Evolutionary conservation across 2,329 filamentous ascomycete species (phyloP).

Genomic region (Penicillium freii): DNA sequence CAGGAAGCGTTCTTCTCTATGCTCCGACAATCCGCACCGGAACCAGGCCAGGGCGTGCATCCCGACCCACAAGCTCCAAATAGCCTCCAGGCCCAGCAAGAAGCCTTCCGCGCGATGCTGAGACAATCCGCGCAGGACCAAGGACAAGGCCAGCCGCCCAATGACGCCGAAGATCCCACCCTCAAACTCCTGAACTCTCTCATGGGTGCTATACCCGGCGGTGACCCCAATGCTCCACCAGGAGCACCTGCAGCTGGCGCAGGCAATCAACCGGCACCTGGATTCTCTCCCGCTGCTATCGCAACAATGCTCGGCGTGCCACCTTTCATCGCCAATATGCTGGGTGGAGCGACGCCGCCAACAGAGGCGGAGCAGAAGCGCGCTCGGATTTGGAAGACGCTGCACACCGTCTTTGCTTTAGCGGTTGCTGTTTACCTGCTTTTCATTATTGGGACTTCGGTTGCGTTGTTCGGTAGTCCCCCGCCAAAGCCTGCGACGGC

Average conservation of each 20-base stretch:
- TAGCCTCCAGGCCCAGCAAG: constrained; percentile 36
- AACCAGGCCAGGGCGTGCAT: constrained; percentile 15
- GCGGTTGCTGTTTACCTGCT: constrained; percentile 54
- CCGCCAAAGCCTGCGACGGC: constrained; percentile 47
- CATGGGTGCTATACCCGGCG: constrained; percentile 32
- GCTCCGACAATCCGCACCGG: constrained; percentile 33
- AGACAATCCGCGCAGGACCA: constrained; percentile 30
- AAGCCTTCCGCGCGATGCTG: constrained; percentile 43
- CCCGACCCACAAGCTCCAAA: constrained; percentile 21
- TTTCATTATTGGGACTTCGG: constrained; percentile 36
- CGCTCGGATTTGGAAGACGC: constrained; percentile 52
- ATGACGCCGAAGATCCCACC: constrained; percentile 34
- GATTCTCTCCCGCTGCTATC: constrained; percentile 30
- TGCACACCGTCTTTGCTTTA: constrained; percentile 60
- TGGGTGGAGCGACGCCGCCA: constrained; percentile 39
- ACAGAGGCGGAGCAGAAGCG: constrained; percentile 38
- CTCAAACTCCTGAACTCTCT: constrained; percentile 39
- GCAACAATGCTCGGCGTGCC: constrained; percentile 46
- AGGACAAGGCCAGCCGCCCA: constrained; percentile 12
- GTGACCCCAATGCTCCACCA: constrained; percentile 20
- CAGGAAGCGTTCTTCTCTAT: constrained; percentile 45
- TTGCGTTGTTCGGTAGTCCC: constrained; percentile 39
- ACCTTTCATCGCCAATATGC: constrained; percentile 40
- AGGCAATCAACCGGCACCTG: constrained; percentile 5
- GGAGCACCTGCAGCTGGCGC: constrained; percentile 17